Percentiles rank a stretch among this genome's conserved stretches.
Evolutionary conservation across 257 asterid genomes (phyloP).

Genomic region (Nicotiana obtusifolia): DNA sequence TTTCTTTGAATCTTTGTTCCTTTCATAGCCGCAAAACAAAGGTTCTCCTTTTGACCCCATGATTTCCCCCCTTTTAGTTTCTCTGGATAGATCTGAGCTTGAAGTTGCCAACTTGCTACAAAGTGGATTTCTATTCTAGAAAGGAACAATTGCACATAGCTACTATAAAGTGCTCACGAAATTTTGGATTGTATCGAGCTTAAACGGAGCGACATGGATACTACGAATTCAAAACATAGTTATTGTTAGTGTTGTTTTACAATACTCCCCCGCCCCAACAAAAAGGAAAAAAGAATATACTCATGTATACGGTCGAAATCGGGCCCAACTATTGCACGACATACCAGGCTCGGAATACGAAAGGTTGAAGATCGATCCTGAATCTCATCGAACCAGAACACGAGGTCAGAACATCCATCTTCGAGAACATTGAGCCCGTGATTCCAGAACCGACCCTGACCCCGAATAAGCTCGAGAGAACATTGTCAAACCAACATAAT

Average conservation of each 20-base stretch:
- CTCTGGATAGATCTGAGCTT: neutral
- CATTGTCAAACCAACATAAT: too few relatives aligned
- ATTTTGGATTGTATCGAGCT: neutral
- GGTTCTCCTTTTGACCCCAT: neutral
- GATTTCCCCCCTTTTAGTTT: neutral
- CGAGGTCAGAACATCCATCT: too few relatives aligned
- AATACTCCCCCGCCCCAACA: neutral
- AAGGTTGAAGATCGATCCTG: too few relatives aligned
- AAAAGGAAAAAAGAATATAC: neutral
- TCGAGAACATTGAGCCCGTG: too few relatives aligned
- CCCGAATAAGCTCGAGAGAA: too few relatives aligned
- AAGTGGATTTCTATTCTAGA: neutral
- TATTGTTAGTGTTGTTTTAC: neutral
- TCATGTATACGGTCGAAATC: too few relatives aligned
- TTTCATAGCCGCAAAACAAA: neutral
- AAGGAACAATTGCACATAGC: too few relatives aligned
- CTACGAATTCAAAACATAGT: neutral
- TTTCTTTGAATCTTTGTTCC: neutral
- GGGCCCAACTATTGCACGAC: too few relatives aligned
- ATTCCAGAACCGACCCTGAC: too few relatives aligned
- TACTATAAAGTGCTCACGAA: neutral
- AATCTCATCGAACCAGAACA: too few relatives aligned
- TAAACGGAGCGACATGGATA: neutral
- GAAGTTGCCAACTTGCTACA: neutral
- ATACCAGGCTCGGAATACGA: too few relatives aligned